A percentile compares a stretch with the other conserved stretches of the same genome.
Conservation (phyloP, 2,329 filamentous ascomycete species). For the Hypoxylon sp. region DNA sequence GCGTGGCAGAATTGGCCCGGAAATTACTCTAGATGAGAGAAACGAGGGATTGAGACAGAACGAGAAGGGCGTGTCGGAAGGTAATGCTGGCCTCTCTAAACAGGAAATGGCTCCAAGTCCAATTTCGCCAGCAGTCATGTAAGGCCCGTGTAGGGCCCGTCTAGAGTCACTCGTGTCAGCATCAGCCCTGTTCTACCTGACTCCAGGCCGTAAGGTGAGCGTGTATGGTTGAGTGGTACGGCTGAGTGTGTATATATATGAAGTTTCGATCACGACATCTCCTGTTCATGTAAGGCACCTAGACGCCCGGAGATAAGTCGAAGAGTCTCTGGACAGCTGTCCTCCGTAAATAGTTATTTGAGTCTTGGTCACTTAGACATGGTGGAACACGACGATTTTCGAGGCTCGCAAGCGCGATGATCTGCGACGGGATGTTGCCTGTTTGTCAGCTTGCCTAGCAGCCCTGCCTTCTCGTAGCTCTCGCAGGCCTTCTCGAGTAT, state of each 20-base stretch:
- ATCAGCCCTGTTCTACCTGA: slow-evolving; percentile 5
- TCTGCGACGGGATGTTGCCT: slow-evolving; percentile 18
- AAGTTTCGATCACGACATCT: background rate
- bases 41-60: slow-evolving; percentile 26
- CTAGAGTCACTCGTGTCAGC: slow-evolving; percentile 25
- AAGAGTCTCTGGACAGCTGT: background rate
- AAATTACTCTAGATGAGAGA: slow-evolving; percentile 37
- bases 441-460: background rate
- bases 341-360: slow-evolving; percentile 1
- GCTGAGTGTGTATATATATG: slow-evolving; percentile 6
- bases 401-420: slow-evolving; percentile 20
- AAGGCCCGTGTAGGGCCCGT: background rate
- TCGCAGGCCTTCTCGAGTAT: slow-evolving; percentile 2
- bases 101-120: slow-evolving; percentile 23
- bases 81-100: slow-evolving; percentile 34
- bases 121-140: slow-evolving; percentile 6
- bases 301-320: background rate
- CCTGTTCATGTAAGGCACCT: slow-evolving; percentile 6
- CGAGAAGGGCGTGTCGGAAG: slow-evolving; percentile 32
- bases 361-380: slow-evolving; percentile 1
- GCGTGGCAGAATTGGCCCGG: slow-evolving; percentile 32
- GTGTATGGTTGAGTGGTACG: background rate
- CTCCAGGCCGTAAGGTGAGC: background rate
- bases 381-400: slow-evolving; percentile 12
- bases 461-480: background rate